Evolutionary conservation across 768 basidiomycete species (phyloP), one percentile per base, ranked within the genome.

Genomic region (Saitozyma sp.): DNA sequence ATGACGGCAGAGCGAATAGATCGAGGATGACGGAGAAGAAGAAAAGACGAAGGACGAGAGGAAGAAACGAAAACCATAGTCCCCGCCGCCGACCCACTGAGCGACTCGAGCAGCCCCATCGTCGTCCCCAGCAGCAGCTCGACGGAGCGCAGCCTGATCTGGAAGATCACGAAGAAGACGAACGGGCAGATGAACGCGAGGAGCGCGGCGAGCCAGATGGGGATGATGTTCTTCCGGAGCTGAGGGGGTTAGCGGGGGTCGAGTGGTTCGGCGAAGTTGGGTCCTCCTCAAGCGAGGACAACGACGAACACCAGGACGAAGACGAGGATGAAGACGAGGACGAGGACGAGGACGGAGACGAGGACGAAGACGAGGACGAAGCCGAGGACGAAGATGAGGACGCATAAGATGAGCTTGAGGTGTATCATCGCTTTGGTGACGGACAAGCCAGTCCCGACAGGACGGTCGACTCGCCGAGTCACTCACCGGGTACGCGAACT

Each of bases 131-230:
- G 78, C 48, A 84, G 78, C 61, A 84, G 80, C 45, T 84, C 81
- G 20, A 83, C 50, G 58, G 81, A 83, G 49, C 83, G 76, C 48
- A 83, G 76, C 6, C 85, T 80, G 49, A 83, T 81, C 70, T 87
- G 85, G 72, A 85, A 85, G n/a, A 86, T 52, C 55, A 76, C 78
- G 74, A 86, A 82, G 74, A 84, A 84, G 67, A 85, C 77, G 75
- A 86, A 85, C 0, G 86, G 86, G 0, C 81, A 81, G 58, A 85
- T 76, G 74, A 85, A 85, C 0, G 84, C 83, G 57, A 86, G 80
- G 45, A 86, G 78, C 0, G 84, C 84, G 6, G 84, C 84, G 0
- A 80, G 78, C 74, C 79, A 86, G 63, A 86, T 85, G 9, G 85
- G 85, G 46, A 86, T 77, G 63, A 85, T 83, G 66, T 86, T 83